Evolutionary conservation across 2,329 filamentous ascomycete species (phyloP), one percentile per base, ranked within the genome.

Genomic region (Sporothrix mexicana): DNA sequence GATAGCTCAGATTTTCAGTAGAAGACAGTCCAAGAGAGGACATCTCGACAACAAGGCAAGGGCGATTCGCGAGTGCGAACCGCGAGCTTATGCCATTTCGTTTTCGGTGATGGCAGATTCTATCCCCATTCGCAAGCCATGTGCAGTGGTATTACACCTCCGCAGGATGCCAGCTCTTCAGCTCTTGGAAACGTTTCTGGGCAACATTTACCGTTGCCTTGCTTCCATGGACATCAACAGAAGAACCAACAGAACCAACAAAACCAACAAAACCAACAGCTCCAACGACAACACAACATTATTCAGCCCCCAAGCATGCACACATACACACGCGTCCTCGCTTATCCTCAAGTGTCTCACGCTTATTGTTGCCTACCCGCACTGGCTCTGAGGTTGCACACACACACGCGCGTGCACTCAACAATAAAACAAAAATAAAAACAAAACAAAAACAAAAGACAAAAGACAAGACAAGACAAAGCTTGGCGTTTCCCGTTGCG

Each of bases 291-390:
- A 53, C 10, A 20, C 2, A 17, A 13, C 2, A 5, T 30, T 57
- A 13, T 5, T 36, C 25, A 25, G 13, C 23, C 13, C 20, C 23
- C 23, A 4, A 23, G 1, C 30, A 36, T 36, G 7, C 30, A 36
- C 7, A 36, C 30, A 36, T 5, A 36, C 30, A 36, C 30, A 36
- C 30, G 30, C 30, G 30, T 36, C 30, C 20, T 59, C 30, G 43
- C 17, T 12, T 43, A 6, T 43, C 45, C 30, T 8, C 30, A 36
- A 8, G 43, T 8, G 43, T 12, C 43, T 47, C 62, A 67, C 62
- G 62, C 62, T 67, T 67, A 67, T 49, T 49, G 43, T 30, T 67
- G 62, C 62, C 62, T 67, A 43, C 43, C 30, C 62, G 23, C 59
- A 7, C 25, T n/a, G 5, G 36, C 23, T 23, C 17, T 15, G 36